Evolutionary conservation across 768 basidiomycete genomes (phyloP).

Genomic region (Suillus cothurnatus): DNA sequence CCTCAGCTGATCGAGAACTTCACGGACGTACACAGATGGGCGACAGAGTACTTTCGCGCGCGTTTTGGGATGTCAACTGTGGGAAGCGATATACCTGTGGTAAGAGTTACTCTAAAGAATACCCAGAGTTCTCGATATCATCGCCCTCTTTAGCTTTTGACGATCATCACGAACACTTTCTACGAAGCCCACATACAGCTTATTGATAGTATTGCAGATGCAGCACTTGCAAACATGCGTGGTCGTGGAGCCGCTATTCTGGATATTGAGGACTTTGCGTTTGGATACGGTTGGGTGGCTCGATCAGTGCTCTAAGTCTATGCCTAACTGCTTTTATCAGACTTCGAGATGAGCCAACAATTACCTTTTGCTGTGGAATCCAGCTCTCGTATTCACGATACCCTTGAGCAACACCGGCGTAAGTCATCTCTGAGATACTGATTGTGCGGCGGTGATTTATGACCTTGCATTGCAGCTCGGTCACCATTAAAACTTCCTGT

Average conservation of each 20-base stretch:
- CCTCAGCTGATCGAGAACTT: conserved; percentile 35
- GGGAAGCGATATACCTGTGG: conserved; percentile 22
- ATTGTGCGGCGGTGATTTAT: conserved; percentile 12
- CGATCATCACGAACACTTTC: conserved; percentile 32
- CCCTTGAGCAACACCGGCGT: conserved; percentile 17
- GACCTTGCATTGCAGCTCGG: conserved; percentile 11
- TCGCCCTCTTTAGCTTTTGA: conserved; percentile 22
- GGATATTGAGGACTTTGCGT: conserved; percentile 28
- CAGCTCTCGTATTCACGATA: conserved; percentile 25
- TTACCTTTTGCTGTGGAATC: conserved; percentile 31
- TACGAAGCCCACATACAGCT: conserved; percentile 33
- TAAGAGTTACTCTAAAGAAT: conserved; percentile 9
- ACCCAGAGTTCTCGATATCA: too few species aligned
- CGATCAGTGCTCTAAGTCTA: neutral
- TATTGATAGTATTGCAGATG: conserved; percentile 28
- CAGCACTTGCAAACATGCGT: conserved; percentile 29
- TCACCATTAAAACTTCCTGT: conserved; percentile 8
- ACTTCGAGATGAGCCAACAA: conserved; percentile 34
- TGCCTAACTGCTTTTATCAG: conserved; percentile 12
- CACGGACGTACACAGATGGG: conserved; percentile 29
- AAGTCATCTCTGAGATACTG: conserved; percentile 7
- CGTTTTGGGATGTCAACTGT: conserved; percentile 16
- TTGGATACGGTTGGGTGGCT: conserved; percentile 29
- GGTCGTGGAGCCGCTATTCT: conserved; percentile 18
- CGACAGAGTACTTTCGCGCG: conserved; percentile 29